These are phyloP conservation scores for Lactarius tabidus DNA, from an alignment of 768 basidiomycete genomes.

Conservation along the genomic window DNA sequence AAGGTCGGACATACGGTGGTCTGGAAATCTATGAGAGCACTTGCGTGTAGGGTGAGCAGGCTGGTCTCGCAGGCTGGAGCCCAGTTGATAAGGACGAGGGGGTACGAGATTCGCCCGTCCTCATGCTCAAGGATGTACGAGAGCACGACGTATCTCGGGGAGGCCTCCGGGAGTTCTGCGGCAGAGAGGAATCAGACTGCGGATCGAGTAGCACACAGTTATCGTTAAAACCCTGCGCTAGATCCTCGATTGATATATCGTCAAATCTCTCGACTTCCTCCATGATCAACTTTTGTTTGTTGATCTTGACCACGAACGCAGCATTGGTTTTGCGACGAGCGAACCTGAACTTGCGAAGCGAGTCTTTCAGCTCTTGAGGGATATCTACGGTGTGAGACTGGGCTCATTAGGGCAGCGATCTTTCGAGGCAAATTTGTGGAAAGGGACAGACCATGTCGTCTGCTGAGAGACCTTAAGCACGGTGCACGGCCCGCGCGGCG, in stretches of 20 bases:
- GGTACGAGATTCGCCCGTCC: constrained; percentile 83
- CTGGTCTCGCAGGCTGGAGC: constrained; percentile 76
- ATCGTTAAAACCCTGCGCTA: constrained; percentile 67
- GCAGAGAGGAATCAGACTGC: constrained; percentile 8
- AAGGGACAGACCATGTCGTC: constrained; percentile 22
- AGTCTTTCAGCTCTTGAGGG: constrained; percentile 69
- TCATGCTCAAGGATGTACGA: constrained; percentile 76
- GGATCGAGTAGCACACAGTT: neutral
- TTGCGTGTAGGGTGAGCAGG: constrained; percentile 74
- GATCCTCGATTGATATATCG: constrained; percentile 71
- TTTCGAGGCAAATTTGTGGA: neutral
- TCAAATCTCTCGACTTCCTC: constrained; percentile 80
- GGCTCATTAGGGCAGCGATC: neutral
- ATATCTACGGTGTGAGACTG: constrained; percentile 83
- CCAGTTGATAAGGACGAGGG: constrained; percentile 88
- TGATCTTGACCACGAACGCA: constrained; percentile 86
- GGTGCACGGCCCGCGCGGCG: neutral
- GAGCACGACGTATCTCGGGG: constrained; percentile 81
- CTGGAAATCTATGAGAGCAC: constrained; percentile 77
- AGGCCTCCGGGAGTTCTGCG: constrained; percentile 81
- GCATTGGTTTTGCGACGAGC: constrained; percentile 61
- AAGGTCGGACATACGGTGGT: constrained; percentile 44
- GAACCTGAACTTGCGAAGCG: constrained; percentile 81
- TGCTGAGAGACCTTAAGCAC: neutral
- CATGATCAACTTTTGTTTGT: constrained; percentile 77